Percentiles rank a stretch among this genome's conserved stretches.
Conservation (phyloP, 176 grass and related monocot genomes). For the Echinochloa phyllopogon region DNA sequence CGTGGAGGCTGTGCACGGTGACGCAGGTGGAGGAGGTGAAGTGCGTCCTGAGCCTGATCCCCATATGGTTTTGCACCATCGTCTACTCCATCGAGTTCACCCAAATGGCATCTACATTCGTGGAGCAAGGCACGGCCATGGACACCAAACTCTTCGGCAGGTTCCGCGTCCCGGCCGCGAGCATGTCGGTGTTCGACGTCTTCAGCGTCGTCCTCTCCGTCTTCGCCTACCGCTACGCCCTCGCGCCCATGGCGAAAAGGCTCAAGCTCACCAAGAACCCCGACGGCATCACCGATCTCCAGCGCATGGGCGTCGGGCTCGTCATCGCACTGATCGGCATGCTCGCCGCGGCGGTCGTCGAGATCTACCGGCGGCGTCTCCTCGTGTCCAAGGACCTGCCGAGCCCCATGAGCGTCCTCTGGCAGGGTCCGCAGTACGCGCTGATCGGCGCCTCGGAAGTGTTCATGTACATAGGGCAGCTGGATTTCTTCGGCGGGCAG, state of each 20-base stretch:
- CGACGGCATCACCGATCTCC: slow-evolving; percentile 54
- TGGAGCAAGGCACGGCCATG: slow-evolving; percentile 67
- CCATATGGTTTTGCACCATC: slow-evolving; percentile 73
- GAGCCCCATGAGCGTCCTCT: slow-evolving; percentile 55
- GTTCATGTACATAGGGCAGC: slow-evolving; percentile 67
- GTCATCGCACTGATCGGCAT: slow-evolving; percentile 50
- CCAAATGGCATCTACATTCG: slow-evolving; percentile 64
- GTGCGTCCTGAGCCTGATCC: slow-evolving; percentile 50
- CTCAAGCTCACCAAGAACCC: slow-evolving; percentile 47
- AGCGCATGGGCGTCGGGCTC: slow-evolving; percentile 64
- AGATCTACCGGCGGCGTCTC: slow-evolving; percentile 47
- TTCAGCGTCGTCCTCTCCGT: slow-evolving; percentile 47
- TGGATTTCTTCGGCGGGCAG: slow-evolving; percentile 67
- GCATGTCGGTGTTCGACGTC: slow-evolving; percentile 69
- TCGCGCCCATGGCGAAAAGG: slow-evolving; percentile 27
- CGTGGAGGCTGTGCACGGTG: slow-evolving; percentile 80
- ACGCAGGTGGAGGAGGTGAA: slow-evolving; percentile 95
- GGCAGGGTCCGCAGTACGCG: slow-evolving; percentile 64
- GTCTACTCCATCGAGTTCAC: slow-evolving; percentile 62
- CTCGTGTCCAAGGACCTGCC: background rate
- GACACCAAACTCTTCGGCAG: slow-evolving; percentile 37
- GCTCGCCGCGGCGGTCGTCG: slow-evolving; percentile 44
- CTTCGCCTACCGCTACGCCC: slow-evolving; percentile 35
- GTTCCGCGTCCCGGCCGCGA: slow-evolving; percentile 48
- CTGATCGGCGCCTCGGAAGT: slow-evolving; percentile 62